These are phyloP conservation scores for Antarctomyces pellizariae DNA, from an alignment of 495 filamentous ascomycete species.

Conservation along the genomic window DNA sequence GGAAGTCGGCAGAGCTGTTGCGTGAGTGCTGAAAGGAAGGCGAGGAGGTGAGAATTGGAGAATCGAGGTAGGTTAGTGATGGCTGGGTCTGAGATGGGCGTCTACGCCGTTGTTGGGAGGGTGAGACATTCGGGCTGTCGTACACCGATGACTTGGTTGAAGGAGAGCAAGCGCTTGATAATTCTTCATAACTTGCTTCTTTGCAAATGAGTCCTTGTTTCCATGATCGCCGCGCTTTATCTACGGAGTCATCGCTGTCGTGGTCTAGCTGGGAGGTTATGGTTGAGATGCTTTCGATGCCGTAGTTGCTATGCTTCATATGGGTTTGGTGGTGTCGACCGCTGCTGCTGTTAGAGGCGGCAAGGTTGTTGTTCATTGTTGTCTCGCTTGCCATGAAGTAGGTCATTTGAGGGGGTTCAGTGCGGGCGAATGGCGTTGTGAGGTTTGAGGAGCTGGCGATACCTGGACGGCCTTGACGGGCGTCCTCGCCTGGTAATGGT, in stretches of 20 bases:
- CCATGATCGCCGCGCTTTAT: constrained; percentile 10
- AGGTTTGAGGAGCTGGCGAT: constrained; percentile 11
- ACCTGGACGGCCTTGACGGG: constrained; percentile 15
- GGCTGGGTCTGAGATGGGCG: constrained; percentile 13
- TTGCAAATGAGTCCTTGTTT: constrained; percentile 10
- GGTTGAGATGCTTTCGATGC: constrained; percentile 39
- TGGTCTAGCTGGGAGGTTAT: constrained; percentile 18
- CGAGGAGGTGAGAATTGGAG: too few relatives aligned
- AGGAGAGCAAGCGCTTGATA: constrained; percentile 10
- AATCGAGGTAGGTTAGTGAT: too few relatives aligned
- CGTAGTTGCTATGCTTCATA: constrained; percentile 25
- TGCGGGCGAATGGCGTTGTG: constrained; percentile 12
- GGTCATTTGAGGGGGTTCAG: constrained; percentile 24
- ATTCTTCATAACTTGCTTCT: constrained; percentile 8
- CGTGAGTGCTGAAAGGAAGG: too few relatives aligned
- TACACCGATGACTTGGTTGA: constrained; percentile 9
- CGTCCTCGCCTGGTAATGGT: constrained; percentile 17
- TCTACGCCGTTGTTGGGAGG: constrained; percentile 12
- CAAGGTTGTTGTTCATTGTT: constrained; percentile 20
- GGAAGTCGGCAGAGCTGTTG: too few relatives aligned
- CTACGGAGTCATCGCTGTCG: constrained; percentile 16
- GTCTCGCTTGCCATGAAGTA: constrained; percentile 32
- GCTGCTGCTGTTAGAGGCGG: constrained; percentile 29
- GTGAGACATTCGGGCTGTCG: constrained; percentile 10
- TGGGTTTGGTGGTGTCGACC: too few relatives aligned